These are phyloP conservation scores for Hortaea sp. DNA, from an alignment of 2,329 filamentous ascomycete genomes.

Conservation along the genomic window DNA sequence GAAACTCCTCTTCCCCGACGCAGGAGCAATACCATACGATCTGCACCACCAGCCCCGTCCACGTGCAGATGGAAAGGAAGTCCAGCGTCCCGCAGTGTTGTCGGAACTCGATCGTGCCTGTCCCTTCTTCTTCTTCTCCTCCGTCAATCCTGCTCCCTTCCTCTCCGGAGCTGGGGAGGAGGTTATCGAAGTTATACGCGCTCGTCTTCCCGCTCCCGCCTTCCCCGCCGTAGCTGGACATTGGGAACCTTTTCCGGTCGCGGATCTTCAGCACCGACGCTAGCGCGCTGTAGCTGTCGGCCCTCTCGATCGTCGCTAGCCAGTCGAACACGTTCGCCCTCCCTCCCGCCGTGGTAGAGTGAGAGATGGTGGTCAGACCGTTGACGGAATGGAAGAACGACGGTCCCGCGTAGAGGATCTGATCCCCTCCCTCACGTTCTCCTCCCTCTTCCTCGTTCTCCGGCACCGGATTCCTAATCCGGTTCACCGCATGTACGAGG, in stretches of 20 bases:
- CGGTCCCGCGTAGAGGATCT: neutral
- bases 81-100: slow-evolving; percentile 21
- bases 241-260: neutral
- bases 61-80: slow-evolving; percentile 13
- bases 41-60: slow-evolving; percentile 10
- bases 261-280: slow-evolving; percentile 1
- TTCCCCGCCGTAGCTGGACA: neutral
- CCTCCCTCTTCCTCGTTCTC: neutral
- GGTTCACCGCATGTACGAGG: slow-evolving; percentile 5
- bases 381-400: slow-evolving; percentile 1
- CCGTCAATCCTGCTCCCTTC: neutral
- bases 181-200: slow-evolving; percentile 13
- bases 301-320: slow-evolving; percentile 7
- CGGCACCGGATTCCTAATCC: slow-evolving; percentile 1
- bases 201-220: too few species aligned
- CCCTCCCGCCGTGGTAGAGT: neutral
- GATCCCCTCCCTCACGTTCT: neutral
- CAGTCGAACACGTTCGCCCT: slow-evolving; percentile 8
- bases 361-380: slow-evolving; percentile 2
- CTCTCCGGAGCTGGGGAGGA: neutral
- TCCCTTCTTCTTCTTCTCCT: too few species aligned
- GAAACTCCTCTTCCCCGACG: too few species aligned
- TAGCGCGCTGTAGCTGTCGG: slow-evolving; percentile 1
- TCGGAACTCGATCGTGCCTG: slow-evolving; percentile 24
- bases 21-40: too few species aligned